Base-by-base conservation (phyloP, 768 basidiomycete genomes). In the Lepiota brunneoincarnata region DNA sequence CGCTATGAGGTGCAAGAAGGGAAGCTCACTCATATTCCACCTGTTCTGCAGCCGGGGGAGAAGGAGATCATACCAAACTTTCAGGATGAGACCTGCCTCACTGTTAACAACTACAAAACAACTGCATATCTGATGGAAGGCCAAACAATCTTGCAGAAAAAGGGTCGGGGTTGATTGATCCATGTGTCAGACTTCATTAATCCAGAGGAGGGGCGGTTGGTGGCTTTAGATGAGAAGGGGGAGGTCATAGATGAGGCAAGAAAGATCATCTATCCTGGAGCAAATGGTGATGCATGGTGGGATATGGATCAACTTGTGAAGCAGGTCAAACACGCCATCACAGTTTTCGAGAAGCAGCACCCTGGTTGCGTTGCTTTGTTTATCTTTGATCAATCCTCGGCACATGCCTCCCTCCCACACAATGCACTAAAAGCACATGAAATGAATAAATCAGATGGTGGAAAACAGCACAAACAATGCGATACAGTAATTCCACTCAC, bases 371-470 rank as follows among this genome's bases (percentile, higher is more conserved):
- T 62, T 7, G 61, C 59, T 0, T 52, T 74, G 0, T 75, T 76
- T 36, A 60, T 76, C 26, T 76, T 72, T 58, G 70, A 76, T 58
- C 69, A 75, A 46, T 74, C 74, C 4, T 74, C 75, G 2, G 72
- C 72, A 24, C 74, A 77, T 58, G 69, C 59, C 0, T 67, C 69
- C 1, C 60, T 74, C 7, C 59, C 67, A n/a, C 63, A 67, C 5
- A 66, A 75, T 62, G 69, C 73, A 3, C 66, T 76, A 20, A 68
- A 68, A 51, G 73, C 71, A 2, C 72, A 67, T 34, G 64, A 74
- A 43, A 75, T 75, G 74, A 76, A 76, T 53, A 72, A 71, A 57
- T 58, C 69, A 75, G 7, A 69, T 74, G n/a, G n/a, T 21, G 69
- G 69, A 40, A 72, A 75, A 56, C 59, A 63, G 0, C 51, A 46